These are phyloP conservation scores for Trichoderma sp. DNA, from an alignment of 2,329 filamentous ascomycete species.

Conservation along the genomic window DNA sequence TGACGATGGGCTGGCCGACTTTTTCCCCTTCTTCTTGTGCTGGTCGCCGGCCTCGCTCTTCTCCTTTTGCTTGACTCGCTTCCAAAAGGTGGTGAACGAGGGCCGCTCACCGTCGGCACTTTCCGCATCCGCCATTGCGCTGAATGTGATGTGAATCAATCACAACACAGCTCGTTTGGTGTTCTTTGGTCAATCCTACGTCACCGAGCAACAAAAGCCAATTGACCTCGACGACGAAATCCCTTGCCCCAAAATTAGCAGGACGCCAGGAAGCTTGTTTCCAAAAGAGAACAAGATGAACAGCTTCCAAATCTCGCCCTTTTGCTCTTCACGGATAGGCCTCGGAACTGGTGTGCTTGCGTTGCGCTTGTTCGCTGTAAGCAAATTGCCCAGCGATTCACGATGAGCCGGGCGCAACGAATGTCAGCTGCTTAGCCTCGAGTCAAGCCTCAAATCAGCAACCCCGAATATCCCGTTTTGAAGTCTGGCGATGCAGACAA, in stretches of 20 bases:
- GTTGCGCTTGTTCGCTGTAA: neutral
- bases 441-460: neutral
- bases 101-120: slow-evolving; percentile 31
- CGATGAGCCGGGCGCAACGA: neutral
- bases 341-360: neutral
- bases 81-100: slow-evolving; percentile 50
- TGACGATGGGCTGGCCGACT: neutral
- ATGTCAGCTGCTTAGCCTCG: neutral
- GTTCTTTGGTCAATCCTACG: neutral
- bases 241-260: neutral
- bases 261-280: neutral
- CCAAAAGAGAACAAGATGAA: neutral
- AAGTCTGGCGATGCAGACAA: neutral
- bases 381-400: neutral
- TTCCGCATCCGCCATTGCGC: slow-evolving; percentile 21
- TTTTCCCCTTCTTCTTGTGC: slow-evolving; percentile 4
- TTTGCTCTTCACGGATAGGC: neutral
- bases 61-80: slow-evolving; percentile 39
- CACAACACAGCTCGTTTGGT: neutral
- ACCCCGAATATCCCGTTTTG: neutral
- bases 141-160: neutral
- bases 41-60: neutral
- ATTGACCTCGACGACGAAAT: neutral
- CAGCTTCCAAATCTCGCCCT: neutral
- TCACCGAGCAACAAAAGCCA: neutral